Evolutionary conservation across 805 yeast species (phyloP).

Genomic region (Starmerella tilneyi): DNA sequence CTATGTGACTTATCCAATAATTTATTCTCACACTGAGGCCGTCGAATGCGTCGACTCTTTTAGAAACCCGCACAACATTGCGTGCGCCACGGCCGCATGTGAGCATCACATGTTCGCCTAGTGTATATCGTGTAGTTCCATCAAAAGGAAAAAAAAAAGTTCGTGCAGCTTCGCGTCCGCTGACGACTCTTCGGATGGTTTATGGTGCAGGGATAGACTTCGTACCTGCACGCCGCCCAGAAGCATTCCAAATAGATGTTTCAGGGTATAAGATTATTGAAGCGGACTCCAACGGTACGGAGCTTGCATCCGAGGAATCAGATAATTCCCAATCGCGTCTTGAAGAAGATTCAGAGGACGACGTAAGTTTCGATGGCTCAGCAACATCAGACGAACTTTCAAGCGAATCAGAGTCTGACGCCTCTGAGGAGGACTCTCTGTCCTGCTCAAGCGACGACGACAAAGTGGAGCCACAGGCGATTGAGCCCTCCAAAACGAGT

Average conservation of each 20-base stretch:
- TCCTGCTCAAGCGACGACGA: neutral
- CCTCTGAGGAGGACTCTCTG: neutral
- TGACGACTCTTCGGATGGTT: constrained; percentile 13
- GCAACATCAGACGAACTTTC: neutral
- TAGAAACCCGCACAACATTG: too few species aligned
- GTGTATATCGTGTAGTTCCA: constrained; percentile 3
- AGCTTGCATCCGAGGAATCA: neutral
- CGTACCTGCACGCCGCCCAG: constrained; percentile 49
- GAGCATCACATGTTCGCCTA: constrained; percentile 5
- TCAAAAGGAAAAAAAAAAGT: constrained; percentile 1
- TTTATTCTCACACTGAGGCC: too few species aligned
- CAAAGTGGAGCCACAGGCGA: neutral
- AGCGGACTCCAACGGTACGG: neutral
- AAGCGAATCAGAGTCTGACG: neutral
- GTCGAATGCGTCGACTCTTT: too few species aligned
- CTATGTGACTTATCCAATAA: too few species aligned
- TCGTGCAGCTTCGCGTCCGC: neutral
- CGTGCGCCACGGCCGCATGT: too few species aligned
- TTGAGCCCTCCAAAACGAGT: neutral
- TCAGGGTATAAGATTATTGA: constrained; percentile 16
- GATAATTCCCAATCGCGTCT: neutral
- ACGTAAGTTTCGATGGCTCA: constrained; percentile 5
- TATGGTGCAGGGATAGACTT: constrained; percentile 33
- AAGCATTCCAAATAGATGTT: constrained; percentile 30
- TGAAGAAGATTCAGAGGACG: constrained; percentile 2